phyloP scores from a whole-genome alignment of 179 eudicot genomes.

The Spergularia azorica region DNA sequence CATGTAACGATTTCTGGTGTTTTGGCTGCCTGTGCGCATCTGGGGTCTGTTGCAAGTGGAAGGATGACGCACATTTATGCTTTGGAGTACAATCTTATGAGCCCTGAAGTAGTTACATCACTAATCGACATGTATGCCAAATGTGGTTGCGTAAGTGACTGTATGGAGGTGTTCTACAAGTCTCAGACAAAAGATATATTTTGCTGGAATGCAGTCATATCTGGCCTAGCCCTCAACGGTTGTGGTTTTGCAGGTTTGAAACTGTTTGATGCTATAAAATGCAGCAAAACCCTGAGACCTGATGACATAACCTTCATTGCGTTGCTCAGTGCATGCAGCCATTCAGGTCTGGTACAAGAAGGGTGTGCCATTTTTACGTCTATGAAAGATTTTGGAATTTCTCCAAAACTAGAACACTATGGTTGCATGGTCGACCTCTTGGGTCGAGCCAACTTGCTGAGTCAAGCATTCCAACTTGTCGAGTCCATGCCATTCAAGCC shows the following conservation, averaged over 20 bases:
- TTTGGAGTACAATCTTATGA: conserved; percentile 22
- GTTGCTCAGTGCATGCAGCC: conserved; percentile 24
- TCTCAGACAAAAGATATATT: conserved; percentile 19
- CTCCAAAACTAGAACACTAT: conserved; percentile 27
- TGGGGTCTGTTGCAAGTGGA: conserved; percentile 25
- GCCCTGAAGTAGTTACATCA: conserved; percentile 23
- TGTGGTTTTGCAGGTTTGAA: conserved; percentile 17
- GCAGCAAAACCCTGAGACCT: conserved; percentile 11
- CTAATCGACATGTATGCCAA: conserved; percentile 33
- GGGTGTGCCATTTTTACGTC: conserved; percentile 26
- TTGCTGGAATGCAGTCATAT: conserved; percentile 27
- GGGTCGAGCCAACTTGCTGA: conserved; percentile 30
- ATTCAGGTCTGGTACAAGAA: conserved; percentile 23
- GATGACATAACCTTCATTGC: conserved; percentile 33
- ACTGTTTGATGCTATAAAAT: conserved; percentile 17
- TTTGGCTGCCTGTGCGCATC: conserved; percentile 30
- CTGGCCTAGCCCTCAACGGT: conserved; percentile 28
- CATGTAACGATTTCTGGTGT: conserved; percentile 26
- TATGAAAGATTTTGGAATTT: conserved; percentile 12
- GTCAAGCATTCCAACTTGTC: conserved; percentile 22
- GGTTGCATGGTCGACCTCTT: conserved; percentile 30
- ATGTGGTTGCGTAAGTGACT: conserved; percentile 24
- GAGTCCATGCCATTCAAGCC: conserved; percentile 28
- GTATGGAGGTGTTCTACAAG: conserved; percentile 26
- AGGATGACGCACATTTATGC: conserved; percentile 22